These are phyloP conservation scores for Apiospora sp. DNA, from an alignment of 2,329 filamentous ascomycete species.

Conservation along the genomic window DNA sequence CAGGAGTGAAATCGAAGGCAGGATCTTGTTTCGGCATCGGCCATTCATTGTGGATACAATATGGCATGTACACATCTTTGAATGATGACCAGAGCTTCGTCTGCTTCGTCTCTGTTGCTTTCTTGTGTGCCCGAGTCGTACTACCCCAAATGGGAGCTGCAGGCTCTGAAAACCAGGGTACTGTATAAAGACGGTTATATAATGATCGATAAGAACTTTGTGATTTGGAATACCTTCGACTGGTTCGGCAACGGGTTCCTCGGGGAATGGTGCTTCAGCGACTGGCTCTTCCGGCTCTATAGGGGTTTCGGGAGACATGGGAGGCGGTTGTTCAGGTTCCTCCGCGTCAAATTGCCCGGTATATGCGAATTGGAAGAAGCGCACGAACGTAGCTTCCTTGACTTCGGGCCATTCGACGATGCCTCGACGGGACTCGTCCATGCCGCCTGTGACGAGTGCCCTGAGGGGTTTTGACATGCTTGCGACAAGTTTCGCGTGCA, in stretches of 20 bases:
- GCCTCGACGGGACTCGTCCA: slow-evolving; percentile 51
- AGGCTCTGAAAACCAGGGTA: too few species aligned
- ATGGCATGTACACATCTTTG: background rate
- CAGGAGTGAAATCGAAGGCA: slow-evolving; percentile 43
- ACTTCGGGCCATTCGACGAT: slow-evolving; percentile 52
- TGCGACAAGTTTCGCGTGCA: slow-evolving; percentile 53
- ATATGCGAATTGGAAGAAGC: slow-evolving; percentile 58
- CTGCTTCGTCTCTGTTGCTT: background rate
- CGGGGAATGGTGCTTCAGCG: too few species aligned
- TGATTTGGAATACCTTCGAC: too few species aligned
- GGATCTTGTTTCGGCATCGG: background rate
- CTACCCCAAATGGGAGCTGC: too few species aligned
- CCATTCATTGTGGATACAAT: background rate
- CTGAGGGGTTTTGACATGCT: slow-evolving; percentile 52
- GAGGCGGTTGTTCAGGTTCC: too few species aligned
- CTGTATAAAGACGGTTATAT: too few species aligned
- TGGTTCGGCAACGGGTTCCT: too few species aligned
- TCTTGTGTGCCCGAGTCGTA: background rate
- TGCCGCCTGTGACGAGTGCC: slow-evolving; percentile 53
- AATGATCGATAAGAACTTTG: too few species aligned
- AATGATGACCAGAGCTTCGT: background rate
- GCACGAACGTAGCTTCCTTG: slow-evolving; percentile 56
- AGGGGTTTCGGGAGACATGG: too few species aligned
- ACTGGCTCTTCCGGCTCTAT: too few species aligned
- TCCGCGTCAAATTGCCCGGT: slow-evolving; percentile 52